These are phyloP conservation scores for Solanum chmielewskii DNA, from an alignment of 257 asterid species.

Conservation along the genomic window DNA sequence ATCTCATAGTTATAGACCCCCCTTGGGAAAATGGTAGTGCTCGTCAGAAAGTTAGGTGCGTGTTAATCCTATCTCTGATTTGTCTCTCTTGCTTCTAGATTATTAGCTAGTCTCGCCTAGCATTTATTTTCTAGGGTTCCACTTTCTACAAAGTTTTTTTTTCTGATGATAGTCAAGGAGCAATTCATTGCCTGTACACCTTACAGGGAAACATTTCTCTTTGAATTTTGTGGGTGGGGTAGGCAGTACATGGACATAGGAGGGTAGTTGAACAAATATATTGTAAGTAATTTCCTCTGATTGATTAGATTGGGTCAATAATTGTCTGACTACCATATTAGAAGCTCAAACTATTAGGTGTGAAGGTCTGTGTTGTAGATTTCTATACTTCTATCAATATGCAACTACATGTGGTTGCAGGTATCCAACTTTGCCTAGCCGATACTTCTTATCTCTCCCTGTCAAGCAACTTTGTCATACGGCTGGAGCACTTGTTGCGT, in stretches of 20 bases:
- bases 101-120: background rate
- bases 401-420: conserved; percentile 19
- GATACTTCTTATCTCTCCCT: conserved; percentile 72
- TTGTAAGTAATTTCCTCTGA: background rate
- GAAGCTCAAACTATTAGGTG: background rate
- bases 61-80: background rate
- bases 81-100: background rate
- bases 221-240: background rate
- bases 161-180: background rate
- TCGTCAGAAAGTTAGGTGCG: conserved; percentile 74
- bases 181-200: background rate
- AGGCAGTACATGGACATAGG: background rate
- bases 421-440: conserved; percentile 76
- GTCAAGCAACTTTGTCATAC: conserved; percentile 64
- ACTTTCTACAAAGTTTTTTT: background rate
- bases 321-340: background rate
- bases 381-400: background rate
- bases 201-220: background rate
- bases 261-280: background rate
- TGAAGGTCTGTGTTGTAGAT: background rate
- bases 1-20: conserved; percentile 80
- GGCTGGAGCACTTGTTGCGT: conserved; percentile 70
- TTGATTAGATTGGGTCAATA: background rate
- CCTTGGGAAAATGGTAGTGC: conserved; percentile 99
- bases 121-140: background rate